Percentiles rank a stretch among this genome's conserved stretches.
These are phyloP conservation scores for Ammopiptanthus mongolicus DNA, from an alignment of 306 rosid species.

Conservation along the genomic window DNA sequence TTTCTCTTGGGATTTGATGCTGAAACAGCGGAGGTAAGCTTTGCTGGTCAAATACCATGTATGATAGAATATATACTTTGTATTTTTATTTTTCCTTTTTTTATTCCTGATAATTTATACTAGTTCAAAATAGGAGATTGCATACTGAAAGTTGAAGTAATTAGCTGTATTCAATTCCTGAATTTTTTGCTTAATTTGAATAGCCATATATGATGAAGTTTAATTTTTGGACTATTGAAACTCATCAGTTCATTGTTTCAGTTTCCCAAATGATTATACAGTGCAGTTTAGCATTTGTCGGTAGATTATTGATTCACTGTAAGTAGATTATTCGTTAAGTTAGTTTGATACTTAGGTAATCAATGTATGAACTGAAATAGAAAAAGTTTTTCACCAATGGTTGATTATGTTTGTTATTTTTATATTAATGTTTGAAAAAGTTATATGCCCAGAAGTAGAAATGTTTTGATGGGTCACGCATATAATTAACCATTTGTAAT, in stretches of 20 bases:
- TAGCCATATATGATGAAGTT: not conserved
- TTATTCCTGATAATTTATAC: not conserved
- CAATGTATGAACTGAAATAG: too few relatives aligned
- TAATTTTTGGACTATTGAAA: not conserved
- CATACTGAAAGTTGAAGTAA: not conserved
- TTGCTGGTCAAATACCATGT: not conserved
- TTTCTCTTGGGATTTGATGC: not conserved
- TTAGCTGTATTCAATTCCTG: not conserved
- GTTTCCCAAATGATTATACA: not conserved
- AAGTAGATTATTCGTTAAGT: too few relatives aligned
- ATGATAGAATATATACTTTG: not conserved
- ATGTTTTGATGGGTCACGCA: too few relatives aligned
- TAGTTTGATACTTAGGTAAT: too few relatives aligned
- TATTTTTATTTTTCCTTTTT: not conserved
- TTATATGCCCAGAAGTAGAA: too few relatives aligned
- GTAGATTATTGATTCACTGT: not conserved
- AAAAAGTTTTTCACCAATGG: not conserved
- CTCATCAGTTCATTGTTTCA: not conserved
- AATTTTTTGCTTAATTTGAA: not conserved
- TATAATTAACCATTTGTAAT: too few relatives aligned
- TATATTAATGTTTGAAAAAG: too few relatives aligned
- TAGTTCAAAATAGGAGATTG: not conserved
- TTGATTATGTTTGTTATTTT: too few relatives aligned
- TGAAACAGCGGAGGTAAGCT: slow-evolving; percentile 15
- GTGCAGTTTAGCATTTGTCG: not conserved